Percentiles rank a stretch among this genome's conserved stretches.
Evolutionary conservation across 225 moss, liverwort and hornwort species (phyloP).

Genomic region (Physcomitrellopsis africana): DNA sequence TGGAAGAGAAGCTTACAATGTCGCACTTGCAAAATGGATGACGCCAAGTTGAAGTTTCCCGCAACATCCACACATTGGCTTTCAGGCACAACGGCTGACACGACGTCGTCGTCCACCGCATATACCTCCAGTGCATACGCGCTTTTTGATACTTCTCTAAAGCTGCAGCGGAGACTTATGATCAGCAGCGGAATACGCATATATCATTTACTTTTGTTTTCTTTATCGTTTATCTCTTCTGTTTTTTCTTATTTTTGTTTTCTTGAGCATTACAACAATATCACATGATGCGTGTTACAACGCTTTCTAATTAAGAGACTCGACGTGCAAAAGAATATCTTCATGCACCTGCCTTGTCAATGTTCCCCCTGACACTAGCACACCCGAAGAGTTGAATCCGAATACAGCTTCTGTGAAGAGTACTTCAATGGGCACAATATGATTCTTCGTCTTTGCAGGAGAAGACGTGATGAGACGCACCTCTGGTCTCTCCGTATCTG

Average conservation of each 20-base stretch:
- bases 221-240: too few species aligned
- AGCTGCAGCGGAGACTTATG: constrained; percentile 49
- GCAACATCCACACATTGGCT: constrained; percentile 63
- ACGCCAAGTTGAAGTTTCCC: constrained; percentile 65
- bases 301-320: not conserved
- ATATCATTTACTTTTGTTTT: not conserved
- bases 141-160: constrained; percentile 66
- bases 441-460: constrained; percentile 58
- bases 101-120: constrained; percentile 38
- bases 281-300: not conserved
- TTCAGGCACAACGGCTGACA: constrained; percentile 53
- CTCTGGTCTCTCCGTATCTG: constrained; percentile 65
- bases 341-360: constrained; percentile 61
- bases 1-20: constrained; percentile 56
- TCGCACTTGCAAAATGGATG: constrained; percentile 61
- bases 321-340: constrained; percentile 19
- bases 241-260: too few species aligned
- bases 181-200: constrained; percentile 6
- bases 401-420: constrained; percentile 76
- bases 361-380: constrained; percentile 63
- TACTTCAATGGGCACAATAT: constrained; percentile 57
- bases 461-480: constrained; percentile 65
- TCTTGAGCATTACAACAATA: not conserved
- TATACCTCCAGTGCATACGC: constrained; percentile 67
- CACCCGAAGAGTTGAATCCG: constrained; percentile 54